These are phyloP conservation scores for Sonneratia alba DNA, from an alignment of 345 rosid genomes.

Conservation along the genomic window DNA sequence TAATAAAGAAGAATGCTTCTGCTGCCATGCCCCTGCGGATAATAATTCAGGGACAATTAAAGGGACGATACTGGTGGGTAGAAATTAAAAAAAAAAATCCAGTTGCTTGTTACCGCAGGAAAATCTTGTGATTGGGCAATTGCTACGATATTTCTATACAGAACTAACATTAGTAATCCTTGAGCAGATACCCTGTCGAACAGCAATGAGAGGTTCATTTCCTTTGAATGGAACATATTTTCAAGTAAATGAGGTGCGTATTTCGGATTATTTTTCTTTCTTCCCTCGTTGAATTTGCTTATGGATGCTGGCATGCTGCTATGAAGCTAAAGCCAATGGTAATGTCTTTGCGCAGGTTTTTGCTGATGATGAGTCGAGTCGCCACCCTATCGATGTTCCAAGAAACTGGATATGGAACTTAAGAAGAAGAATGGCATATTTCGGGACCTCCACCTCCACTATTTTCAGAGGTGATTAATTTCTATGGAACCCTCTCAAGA, in stretches of 20 bases:
- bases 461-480: slow-evolving; percentile 29
- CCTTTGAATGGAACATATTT: slow-evolving; percentile 80
- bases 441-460: slow-evolving; percentile 34
- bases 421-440: slow-evolving; percentile 25
- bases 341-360: slow-evolving; percentile 37
- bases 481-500: too few species aligned
- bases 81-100: neutral
- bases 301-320: neutral
- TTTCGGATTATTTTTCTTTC: neutral
- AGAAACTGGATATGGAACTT: slow-evolving; percentile 28
- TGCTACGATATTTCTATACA: neutral
- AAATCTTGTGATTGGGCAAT: neutral
- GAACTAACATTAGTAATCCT: neutral
- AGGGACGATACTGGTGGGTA: slow-evolving; percentile 56
- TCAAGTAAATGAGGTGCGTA: slow-evolving; percentile 58
- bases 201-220: slow-evolving; percentile 42
- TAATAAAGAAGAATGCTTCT: slow-evolving; percentile 18
- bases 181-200: slow-evolving; percentile 56
- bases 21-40: slow-evolving; percentile 24
- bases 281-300: neutral
- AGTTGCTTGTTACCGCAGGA: neutral
- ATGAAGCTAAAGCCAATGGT: neutral
- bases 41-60: slow-evolving; percentile 17
- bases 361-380: slow-evolving; percentile 56
- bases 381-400: slow-evolving; percentile 23